Evolutionary conservation across 331 rosid species (phyloP), one percentile per base, ranked within the genome.

Genomic region (Quercus tomentella): DNA sequence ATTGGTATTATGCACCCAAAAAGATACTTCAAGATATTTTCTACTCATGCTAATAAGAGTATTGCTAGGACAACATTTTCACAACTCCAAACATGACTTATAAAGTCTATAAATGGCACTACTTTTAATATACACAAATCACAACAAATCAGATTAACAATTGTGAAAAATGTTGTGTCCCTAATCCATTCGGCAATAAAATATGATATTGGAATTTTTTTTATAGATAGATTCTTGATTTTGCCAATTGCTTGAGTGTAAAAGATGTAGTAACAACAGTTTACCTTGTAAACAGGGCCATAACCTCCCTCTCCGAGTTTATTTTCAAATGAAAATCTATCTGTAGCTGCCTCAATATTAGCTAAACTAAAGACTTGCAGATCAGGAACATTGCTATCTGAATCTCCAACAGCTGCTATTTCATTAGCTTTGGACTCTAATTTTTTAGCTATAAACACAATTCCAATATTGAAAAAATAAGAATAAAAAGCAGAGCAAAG

Each of bases 281-380:
- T 37, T 56, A 83, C 89, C 89, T 85, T 85, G 62, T 78, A 81
- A 69, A 85, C 82, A 0, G 84, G 86, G 43, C 91, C 89, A 80
- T 74, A 85, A 10, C 91, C 91, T 52, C 91, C 91, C 65, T 88
- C 18, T 30, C 87, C 84, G 16, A 88, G 86, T 74, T 85, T 83
- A 54, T 85, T 88, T 80, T 79, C 57, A 22, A 74, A 18, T 17
- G 89, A 84, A 74, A 83, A 81, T 9, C 14, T 7, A 15, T 76
- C 1, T 5, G 86, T 85, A 18, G 89, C 89, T 2, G 7, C 70
- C 4, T 81, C 82, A 56, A 81, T 77, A 7, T 76, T 77, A 21
- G 56, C 58, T 17, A 52, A 67, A 51, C 74, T 31, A 18, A 81
- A 88, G 4, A 77, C 80, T 70, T 54, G 80, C 31, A 86, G 37